These are phyloP conservation scores for Penicillium sp. DNA, from an alignment of 2,329 filamentous ascomycete species.

Conservation along the genomic window DNA sequence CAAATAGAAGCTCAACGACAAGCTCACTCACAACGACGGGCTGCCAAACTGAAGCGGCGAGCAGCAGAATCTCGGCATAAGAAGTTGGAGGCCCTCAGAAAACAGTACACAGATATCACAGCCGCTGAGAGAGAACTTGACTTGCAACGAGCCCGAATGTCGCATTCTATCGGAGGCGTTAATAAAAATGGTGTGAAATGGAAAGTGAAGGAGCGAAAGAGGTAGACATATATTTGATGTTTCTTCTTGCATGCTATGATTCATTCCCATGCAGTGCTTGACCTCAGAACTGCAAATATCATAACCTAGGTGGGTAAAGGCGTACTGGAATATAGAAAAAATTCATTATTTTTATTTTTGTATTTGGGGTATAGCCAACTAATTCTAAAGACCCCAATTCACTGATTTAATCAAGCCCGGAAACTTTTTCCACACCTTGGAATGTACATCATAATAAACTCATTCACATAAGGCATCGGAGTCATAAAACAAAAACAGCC, in stretches of 20 bases:
- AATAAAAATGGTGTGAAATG: constrained; percentile 63
- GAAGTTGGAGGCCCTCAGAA: constrained; percentile 51
- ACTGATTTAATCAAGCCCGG: not conserved
- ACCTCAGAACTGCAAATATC: not conserved
- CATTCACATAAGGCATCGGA: not conserved
- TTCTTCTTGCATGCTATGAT: not conserved
- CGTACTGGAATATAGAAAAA: not conserved
- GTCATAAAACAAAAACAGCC: not conserved
- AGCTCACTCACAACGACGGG: constrained; percentile 34
- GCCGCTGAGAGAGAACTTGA: constrained; percentile 56
- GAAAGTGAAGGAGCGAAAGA: constrained; percentile 61
- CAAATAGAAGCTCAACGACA: constrained; percentile 41
- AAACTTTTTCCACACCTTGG: not conserved
- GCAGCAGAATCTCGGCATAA: constrained; percentile 46
- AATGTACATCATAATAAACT: not conserved
- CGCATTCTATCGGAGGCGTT: constrained; percentile 55
- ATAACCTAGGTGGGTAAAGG: not conserved
- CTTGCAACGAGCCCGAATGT: constrained; percentile 59
- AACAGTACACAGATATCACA: constrained; percentile 52
- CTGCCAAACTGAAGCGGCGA: constrained; percentile 44
- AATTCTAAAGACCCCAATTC: not conserved
- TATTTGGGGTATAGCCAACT: not conserved
- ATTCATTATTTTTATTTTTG: not conserved
- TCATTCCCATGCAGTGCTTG: not conserved
- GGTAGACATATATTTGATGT: constrained; percentile 28